phyloP scores from a whole-genome alignment of 1,139 yeast species.

The Hemisphaericaspora lyxosophila region DNA sequence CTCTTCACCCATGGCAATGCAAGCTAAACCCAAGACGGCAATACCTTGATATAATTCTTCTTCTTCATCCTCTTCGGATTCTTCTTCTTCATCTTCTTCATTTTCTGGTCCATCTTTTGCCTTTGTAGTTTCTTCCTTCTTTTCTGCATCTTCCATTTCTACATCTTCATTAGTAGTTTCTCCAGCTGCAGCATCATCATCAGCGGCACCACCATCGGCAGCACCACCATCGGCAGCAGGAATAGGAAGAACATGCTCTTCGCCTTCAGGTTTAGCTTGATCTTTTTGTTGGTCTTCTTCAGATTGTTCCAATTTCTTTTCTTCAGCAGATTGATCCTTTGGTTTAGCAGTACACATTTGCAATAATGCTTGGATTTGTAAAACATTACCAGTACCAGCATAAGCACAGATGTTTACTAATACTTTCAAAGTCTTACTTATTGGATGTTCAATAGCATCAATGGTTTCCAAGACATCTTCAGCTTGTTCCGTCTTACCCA shows the following conservation, averaged over 20 bases:
- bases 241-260: conserved; percentile 31
- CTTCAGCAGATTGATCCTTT: conserved; percentile 33
- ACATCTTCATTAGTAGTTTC: conserved; percentile 17
- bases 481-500: conserved; percentile 93
- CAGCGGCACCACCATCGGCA: conserved; percentile 40
- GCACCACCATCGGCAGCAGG: conserved; percentile 30
- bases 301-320: conserved; percentile 35
- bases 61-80: conserved; percentile 39
- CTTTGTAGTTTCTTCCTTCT: conserved; percentile 12
- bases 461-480: conserved; percentile 94
- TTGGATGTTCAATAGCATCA: conserved; percentile 94
- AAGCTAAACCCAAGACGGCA: conserved; percentile 92
- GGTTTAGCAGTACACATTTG: conserved; percentile 79
- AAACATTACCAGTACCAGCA: conserved; percentile 97
- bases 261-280: conserved; percentile 13
- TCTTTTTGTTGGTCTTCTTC: conserved; percentile 35
- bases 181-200: no score
- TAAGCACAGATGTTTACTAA: conserved; percentile 91
- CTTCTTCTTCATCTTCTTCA: conserved; percentile 24
- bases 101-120: conserved; percentile 20
- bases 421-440: conserved; percentile 84
- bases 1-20: conserved; percentile 96
- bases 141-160: conserved; percentile 22
- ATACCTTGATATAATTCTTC: conserved; percentile 79
- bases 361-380: conserved; percentile 87